phyloP scores from a whole-genome alignment of 2,329 filamentous ascomycete genomes.

The Plenodomus biglobosus region DNA sequence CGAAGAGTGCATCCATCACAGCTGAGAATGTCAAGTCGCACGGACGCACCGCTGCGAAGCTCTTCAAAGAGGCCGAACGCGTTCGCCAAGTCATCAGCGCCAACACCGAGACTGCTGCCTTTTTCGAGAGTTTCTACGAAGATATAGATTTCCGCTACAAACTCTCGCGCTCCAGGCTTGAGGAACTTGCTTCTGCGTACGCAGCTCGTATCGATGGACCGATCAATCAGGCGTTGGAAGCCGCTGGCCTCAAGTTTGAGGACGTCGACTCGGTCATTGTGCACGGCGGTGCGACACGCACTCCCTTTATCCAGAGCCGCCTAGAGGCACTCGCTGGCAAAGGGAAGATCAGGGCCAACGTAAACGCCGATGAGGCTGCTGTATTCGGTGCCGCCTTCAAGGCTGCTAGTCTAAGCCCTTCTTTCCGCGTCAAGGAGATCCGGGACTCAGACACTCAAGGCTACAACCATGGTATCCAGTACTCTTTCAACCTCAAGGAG shows the following conservation, averaged over 20 bases:
- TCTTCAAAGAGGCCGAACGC: conserved; percentile 91
- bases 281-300: conserved; percentile 85
- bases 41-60: conserved; percentile 81
- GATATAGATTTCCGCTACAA: conserved; percentile 95
- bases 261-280: conserved; percentile 91
- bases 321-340: conserved; percentile 74
- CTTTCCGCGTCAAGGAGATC: conserved; percentile 98
- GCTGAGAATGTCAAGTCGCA: conserved; percentile 68
- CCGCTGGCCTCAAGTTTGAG: conserved; percentile 69
- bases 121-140: conserved; percentile 87
- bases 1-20: conserved; percentile 65
- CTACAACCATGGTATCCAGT: conserved; percentile 76
- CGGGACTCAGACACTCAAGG: conserved; percentile 73
- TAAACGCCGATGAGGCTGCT: conserved; percentile 95
- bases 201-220: conserved; percentile 68
- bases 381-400: conserved; percentile 96
- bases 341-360: conserved; percentile 85
- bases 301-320: conserved; percentile 89
- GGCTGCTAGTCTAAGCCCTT: conserved; percentile 86
- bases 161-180: conserved; percentile 76
- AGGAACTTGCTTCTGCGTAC: conserved; percentile 71
- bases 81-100: conserved; percentile 88
- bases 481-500: conserved; percentile 67
- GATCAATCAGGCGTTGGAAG: conserved; percentile 72
- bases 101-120: conserved; percentile 77